Evolutionary conservation across 1,284 basidiomycete species (phyloP), one percentile per base, ranked within the genome.

Genomic region (Microbotryum intermedium): DNA sequence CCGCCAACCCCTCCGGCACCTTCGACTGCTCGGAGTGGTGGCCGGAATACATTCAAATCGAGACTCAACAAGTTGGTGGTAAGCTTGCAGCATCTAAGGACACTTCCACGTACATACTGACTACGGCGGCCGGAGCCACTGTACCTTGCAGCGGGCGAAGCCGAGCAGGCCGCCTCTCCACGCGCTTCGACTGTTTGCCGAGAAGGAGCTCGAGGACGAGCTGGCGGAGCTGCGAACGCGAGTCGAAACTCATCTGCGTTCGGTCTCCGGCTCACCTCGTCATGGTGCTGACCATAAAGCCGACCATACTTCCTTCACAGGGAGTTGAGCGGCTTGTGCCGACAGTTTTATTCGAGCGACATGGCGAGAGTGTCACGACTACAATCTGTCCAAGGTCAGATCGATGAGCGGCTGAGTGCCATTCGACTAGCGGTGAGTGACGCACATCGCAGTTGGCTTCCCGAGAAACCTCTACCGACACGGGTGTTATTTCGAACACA

Each of bases 131-230:
- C 20, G 9, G 20, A 23, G 46, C 46, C 46, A 4, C 7, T 48
- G 5, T 23, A 10, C n/a, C 9, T 48, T 26, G 5, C 21, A 26
- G 46, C 16, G 26, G 26, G 46, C 46, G 26, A 52, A 52, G 16
- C 23, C 44, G 21, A 44, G 13, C 28, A 8, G 26, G 11, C 57
- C 58, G 28, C 44, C 58, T 9, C 45, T 30, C 10, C 45, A 34
- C 21, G 52, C 58, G 6, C 28, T 59, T 49, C 44, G 50, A 46
- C 52, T 55, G 20, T 55, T 59, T 20, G 58, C 58, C 39, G 53
- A 53, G 30, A 47, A 50, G 21, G 58, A 59, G 29, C 47, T 59
- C 21, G 52, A 59, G 21, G 58, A 59, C 49, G 58, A 59, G n/a
- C 48, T 54, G 10, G 28, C 39, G 5, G 53, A 50, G 8, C 28